Conservation (phyloP, 225 moss, liverwort and hornwort species). For the Pseudoscleropodium purum region DNA sequence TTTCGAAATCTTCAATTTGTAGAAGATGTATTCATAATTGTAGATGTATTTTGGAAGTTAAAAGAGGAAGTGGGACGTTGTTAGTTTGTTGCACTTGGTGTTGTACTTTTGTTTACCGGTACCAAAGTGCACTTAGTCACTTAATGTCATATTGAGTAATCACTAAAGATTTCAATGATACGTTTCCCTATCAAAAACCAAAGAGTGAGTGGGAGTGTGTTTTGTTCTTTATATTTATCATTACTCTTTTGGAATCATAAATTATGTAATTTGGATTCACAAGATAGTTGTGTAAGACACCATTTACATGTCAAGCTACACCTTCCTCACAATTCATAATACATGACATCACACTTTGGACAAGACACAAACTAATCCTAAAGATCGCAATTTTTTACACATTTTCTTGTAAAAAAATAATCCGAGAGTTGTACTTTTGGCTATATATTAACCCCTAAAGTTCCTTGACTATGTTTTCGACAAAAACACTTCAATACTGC, state of each 20-base stretch:
- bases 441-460: no score
- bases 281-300: background rate
- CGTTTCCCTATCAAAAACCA: background rate
- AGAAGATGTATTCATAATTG: background rate
- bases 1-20: background rate
- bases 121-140: background rate
- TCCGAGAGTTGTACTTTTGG: background rate
- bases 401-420: background rate
- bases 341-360: background rate
- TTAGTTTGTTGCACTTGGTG: background rate
- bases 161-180: background rate
- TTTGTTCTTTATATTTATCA: background rate
- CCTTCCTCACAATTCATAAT: background rate
- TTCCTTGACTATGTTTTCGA: no score
- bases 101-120: background rate
- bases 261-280: background rate
- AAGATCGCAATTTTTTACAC: background rate
- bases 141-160: background rate
- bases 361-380: background rate
- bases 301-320: background rate
- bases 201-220: background rate
- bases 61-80: background rate
- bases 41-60: background rate
- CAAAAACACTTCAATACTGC: no score
- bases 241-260: background rate